A percentile compares a stretch with the other conserved stretches of the same genome.
phyloP scores from a whole-genome alignment of 805 yeast species.

The Vanderwaltozyma tropicalis region DNA sequence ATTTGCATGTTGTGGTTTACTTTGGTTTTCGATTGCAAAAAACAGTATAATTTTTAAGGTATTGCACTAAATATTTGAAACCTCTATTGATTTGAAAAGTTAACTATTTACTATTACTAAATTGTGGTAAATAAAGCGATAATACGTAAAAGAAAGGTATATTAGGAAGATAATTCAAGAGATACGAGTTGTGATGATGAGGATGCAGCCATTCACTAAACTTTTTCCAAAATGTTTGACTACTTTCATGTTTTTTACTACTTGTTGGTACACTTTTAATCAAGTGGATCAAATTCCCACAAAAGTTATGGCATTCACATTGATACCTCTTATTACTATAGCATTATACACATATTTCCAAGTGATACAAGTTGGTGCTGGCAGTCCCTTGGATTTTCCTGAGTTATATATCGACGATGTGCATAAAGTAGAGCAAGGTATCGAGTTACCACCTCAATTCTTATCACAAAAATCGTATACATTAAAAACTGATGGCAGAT shows the following conservation, averaged over 20 bases:
- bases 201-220: neutral
- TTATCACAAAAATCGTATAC: slow-evolving; percentile 34
- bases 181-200: too few species aligned
- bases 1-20: too few species aligned
- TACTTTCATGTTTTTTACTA: slow-evolving; percentile 13
- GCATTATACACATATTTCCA: slow-evolving; percentile 41
- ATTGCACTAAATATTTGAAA: too few species aligned
- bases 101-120: too few species aligned
- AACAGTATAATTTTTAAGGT: too few species aligned
- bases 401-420: slow-evolving; percentile 30
- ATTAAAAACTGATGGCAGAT: slow-evolving; percentile 49
- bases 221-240: slow-evolving; percentile 23
- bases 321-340: slow-evolving; percentile 4
- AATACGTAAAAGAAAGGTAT: too few species aligned
- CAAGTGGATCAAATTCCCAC: slow-evolving; percentile 10
- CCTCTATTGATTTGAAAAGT: too few species aligned
- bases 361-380: slow-evolving; percentile 48
- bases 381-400: slow-evolving; percentile 51
- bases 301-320: neutral
- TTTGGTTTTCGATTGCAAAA: too few species aligned
- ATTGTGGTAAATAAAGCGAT: too few species aligned
- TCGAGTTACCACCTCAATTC: slow-evolving; percentile 34
- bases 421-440: slow-evolving; percentile 19
- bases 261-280: slow-evolving; percentile 12
- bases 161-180: too few species aligned